phyloP scores from a whole-genome alignment of 2,329 filamentous ascomycete genomes.

The Tolypocladium inflatum region DNA sequence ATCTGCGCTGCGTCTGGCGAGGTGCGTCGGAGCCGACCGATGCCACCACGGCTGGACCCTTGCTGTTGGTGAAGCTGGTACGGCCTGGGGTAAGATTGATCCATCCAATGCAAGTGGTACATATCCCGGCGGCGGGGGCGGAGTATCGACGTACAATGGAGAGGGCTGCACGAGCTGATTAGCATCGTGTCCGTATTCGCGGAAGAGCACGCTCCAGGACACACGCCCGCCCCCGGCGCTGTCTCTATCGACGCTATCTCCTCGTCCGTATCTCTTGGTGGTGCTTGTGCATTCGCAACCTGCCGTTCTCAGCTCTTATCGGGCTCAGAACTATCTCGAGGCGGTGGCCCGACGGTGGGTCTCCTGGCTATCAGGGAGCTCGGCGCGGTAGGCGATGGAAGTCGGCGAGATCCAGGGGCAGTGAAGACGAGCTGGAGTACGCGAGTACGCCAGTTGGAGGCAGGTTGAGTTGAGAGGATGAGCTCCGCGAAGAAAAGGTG shows the following conservation, averaged over 20 bases:
- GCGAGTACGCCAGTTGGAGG: too few relatives aligned
- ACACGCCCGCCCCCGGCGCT: background rate
- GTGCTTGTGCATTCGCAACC: background rate
- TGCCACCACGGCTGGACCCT: background rate
- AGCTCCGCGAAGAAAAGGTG: too few relatives aligned
- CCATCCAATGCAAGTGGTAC: background rate
- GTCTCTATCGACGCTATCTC: background rate
- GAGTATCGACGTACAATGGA: background rate
- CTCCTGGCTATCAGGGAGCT: background rate
- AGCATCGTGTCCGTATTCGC: background rate
- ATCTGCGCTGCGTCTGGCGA: background rate
- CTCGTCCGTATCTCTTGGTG: background rate
- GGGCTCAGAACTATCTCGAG: background rate
- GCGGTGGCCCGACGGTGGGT: background rate
- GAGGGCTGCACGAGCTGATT: background rate
- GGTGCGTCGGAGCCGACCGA: conserved; percentile 3
- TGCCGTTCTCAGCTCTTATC: background rate
- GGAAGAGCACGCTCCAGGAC: background rate
- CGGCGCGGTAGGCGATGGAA: background rate
- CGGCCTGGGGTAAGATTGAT: background rate
- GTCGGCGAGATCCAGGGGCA: background rate
- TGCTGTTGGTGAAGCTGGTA: background rate
- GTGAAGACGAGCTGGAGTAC: background rate
- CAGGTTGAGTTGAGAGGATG: too few relatives aligned
- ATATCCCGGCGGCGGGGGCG: background rate